Evolutionary conservation across 2,329 filamentous ascomycete species (phyloP), one percentile per base, ranked within the genome.

Genomic region (Aspergillus udagawae): DNA sequence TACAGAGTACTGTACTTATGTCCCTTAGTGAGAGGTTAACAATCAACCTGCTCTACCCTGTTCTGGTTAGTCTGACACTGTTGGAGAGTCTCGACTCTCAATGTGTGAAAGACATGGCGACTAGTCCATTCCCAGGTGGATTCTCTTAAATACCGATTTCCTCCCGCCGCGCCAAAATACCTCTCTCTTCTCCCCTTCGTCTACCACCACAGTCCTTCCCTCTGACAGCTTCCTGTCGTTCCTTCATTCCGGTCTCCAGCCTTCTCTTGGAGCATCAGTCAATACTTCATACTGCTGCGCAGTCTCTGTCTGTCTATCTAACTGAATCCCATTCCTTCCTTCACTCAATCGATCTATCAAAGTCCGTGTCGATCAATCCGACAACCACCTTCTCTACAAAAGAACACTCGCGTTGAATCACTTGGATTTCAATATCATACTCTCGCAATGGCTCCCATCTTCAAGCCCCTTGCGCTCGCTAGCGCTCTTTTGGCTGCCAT

Each of bases 381-480:
- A 56, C 27, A 42, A 27, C 35, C 49, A 44, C 47, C 53, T 38
- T n/a, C 14, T 49, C 52, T 21, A n/a, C 14, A 47, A 29, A 20
- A 8, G 21, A 32, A 42, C 7, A n/a, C 8, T 23, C 32, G 32
- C 32, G 4, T 60, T 29, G 23, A 28, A 17, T 28, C 52, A 62
- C 35, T 56, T 49, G 54, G 50, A 35, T 52, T 53, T 53, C 49
- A 59, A 57, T 49, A 56, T 53, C 54, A 29, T 45, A 14, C 53
- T 23, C 51, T 20, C 35, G 57, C 56, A 67, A 75, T 75, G 73
- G 72, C 73, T 53, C 72, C 72, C 50, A 62, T 74, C 59, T 59
- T 65, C 59, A 75, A 75, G 67, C 63, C 71, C 59, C 65, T 75
- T 52, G 67, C 70, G 60, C 64, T 75, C 21, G 67, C 67, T 53